Base-by-base conservation (phyloP, 1,284 basidiomycete species). In the Calocybe gambosa region DNA sequence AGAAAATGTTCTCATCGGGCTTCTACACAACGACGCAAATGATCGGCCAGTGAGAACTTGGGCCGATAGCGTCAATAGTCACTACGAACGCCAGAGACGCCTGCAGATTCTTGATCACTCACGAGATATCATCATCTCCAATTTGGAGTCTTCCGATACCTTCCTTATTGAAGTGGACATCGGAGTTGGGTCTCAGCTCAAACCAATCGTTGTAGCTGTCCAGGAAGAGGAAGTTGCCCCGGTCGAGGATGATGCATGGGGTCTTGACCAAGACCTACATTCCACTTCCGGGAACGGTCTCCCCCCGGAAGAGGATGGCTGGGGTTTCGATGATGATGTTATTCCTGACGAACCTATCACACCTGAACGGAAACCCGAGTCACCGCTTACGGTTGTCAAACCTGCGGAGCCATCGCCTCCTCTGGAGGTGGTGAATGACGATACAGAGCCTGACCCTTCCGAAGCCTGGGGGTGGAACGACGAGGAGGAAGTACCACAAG, bases 401-500 rank as follows among this genome's bases (percentile, higher is more conserved):
- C 26, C 47, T 15, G 43, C 51, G 35, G 46, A 57, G 36, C 49
- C 39, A 6, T 44, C 50, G 9, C 51, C 53, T 16, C 46, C 50
- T 7, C 47, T 52, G 21, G 50, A 53, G 41, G 39, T 47, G 10
- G 52, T 53, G n/a, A 54, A 60, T 35, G 50, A 53, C 20, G 50
- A 51, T 7, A 43, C 46, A 19, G 62, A 66, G 19, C 53, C 56
- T 37, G 73, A 80, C 51, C 60, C 73, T 10, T 67, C 62, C 16
- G 76, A 82, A 55, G 75, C 80, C 1, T 87, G 85, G 84, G 84
- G 80, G 1, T 83, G 75, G 80, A 75, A 81, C 23, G 76, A 80
- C 43, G 67, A 62, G 12, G 65, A 59, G 18, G 59, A 61, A 15
- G 36, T 50, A 3, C 45, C 52, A 0, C 48, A 55, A 13, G 51